Percentiles rank a stretch among this genome's conserved stretches.
Evolutionary conservation across 768 basidiomycete species (phyloP).

Genomic region (Paxillus rubicundulus): DNA sequence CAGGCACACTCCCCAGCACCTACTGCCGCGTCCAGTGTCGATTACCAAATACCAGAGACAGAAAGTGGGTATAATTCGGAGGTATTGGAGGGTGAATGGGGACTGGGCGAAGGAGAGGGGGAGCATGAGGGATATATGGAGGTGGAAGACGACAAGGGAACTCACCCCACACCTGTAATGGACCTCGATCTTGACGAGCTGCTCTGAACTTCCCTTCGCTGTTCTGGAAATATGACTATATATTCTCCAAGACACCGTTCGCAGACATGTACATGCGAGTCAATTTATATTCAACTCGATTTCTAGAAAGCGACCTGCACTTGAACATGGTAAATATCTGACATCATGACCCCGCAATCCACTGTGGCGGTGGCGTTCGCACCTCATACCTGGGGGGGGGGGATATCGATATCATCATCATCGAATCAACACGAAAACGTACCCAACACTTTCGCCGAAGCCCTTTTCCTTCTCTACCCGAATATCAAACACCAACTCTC

Average conservation of each 20-base stretch:
- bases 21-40: conserved; percentile 49
- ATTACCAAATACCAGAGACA: conserved; percentile 38
- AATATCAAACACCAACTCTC: conserved; percentile 77
- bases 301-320: background rate
- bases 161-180: conserved; percentile 22
- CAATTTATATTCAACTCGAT: background rate
- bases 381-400: conserved; percentile 40
- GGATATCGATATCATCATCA: background rate
- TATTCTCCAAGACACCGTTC: background rate
- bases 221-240: background rate
- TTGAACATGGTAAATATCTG: background rate
- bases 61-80: conserved; percentile 62
- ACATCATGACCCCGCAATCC: conserved; percentile 26
- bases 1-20: conserved; percentile 49
- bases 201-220: conserved; percentile 13
- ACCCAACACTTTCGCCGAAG: conserved; percentile 77
- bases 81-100: conserved; percentile 28
- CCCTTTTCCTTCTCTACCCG: conserved; percentile 87
- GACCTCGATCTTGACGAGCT: conserved; percentile 28
- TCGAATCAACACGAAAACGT: conserved; percentile 21
- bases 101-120: conserved; percentile 16
- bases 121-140: conserved; percentile 27
- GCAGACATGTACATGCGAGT: background rate
- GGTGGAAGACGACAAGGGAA: conserved; percentile 20
- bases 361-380: conserved; percentile 42